Evolutionary conservation across 1,284 basidiomycete genomes (phyloP).

Genomic region (Rhodotorula glutinis): DNA sequence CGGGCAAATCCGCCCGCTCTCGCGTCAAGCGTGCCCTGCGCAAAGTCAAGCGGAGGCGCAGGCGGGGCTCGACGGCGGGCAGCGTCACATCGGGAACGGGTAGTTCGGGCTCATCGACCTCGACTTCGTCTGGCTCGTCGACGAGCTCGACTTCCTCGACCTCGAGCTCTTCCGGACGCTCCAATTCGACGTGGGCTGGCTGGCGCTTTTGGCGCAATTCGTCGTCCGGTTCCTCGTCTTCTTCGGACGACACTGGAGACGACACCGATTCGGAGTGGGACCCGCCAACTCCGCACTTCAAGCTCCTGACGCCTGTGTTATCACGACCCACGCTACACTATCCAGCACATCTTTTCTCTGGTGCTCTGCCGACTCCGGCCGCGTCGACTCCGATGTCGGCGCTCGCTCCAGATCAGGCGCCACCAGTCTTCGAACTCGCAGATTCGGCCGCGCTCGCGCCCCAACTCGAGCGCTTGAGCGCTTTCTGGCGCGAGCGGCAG

Average conservation of each 20-base stretch:
- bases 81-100: slow-evolving; percentile 1
- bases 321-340: slow-evolving; percentile 27
- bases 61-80: slow-evolving; percentile 9
- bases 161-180: slow-evolving; percentile 18
- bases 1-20: slow-evolving; percentile 31
- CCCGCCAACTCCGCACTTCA: slow-evolving; percentile 42
- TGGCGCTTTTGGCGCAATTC: slow-evolving; percentile 45
- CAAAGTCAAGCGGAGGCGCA: slow-evolving; percentile 19
- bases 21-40: slow-evolving; percentile 33
- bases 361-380: slow-evolving; percentile 14
- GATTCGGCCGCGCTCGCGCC: slow-evolving; percentile 34
- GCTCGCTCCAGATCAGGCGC: slow-evolving; percentile 5
- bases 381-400: not conserved
- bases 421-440: slow-evolving; percentile 35
- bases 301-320: slow-evolving; percentile 40
- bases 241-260: slow-evolving; percentile 29
- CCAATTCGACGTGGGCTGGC: slow-evolving; percentile 38
- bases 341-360: slow-evolving; percentile 35
- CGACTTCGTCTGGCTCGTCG: slow-evolving; percentile 29
- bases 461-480: slow-evolving; percentile 37
- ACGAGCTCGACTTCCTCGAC: slow-evolving; percentile 30
- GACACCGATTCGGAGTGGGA: slow-evolving; percentile 30
- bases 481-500: slow-evolving; percentile 41
- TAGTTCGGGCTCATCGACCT: slow-evolving; percentile 25
- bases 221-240: slow-evolving; percentile 32